Evolutionary conservation across 202 grass and related monocot genomes (phyloP), one percentile per base, ranked within the genome.

Genomic region (Digitaria exilis): DNA sequence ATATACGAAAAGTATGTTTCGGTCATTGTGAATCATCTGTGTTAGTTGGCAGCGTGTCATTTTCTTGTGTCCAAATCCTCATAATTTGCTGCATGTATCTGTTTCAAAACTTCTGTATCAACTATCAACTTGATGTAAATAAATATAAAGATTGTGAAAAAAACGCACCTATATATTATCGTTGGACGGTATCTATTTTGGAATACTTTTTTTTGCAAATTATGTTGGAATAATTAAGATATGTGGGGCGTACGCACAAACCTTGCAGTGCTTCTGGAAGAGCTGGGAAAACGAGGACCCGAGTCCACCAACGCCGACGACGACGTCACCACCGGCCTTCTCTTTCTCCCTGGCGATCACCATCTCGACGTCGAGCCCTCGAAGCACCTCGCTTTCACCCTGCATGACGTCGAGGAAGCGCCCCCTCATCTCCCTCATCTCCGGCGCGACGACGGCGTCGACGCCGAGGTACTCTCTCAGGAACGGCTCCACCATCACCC

Each of bases 401-500:
- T 91, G 84, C 88, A 88, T 54, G 50, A 93, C 41, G 3, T 92
- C 92, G 7, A 86, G 80, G 88, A 86, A 98, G 71, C 88, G 93
- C 10, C 90, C 90, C 16, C 69, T 34, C 16, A 91, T 43, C 80
- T 74, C 85, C 76, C 34, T 91, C 59, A 98, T 57, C 74, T 95
- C 88, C 51, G 88, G 90, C 64, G 87, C 90, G 16, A 93, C 57
- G 49, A 98, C 90, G 63, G 72, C 90, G 68, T 95, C 92, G 56
- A 87, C 73, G 26, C 65, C 92, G 76, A 98, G 82, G 65, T 93
- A 93, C 55, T 93, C 92, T 49, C 16, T 82, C 19, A 93, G 5
- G 78, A 91, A 93, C 58, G 76, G 76, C 72, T 93, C 88, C 61
- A 98, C 92, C 95, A 98, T 91, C 2, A 43, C 75, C 79, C 84